A percentile compares a stretch with the other conserved stretches of the same genome.
These are phyloP conservation scores for Miscanthus lutarioriparius DNA, from an alignment of 176 grass and related monocot genomes.

Conservation along the genomic window DNA sequence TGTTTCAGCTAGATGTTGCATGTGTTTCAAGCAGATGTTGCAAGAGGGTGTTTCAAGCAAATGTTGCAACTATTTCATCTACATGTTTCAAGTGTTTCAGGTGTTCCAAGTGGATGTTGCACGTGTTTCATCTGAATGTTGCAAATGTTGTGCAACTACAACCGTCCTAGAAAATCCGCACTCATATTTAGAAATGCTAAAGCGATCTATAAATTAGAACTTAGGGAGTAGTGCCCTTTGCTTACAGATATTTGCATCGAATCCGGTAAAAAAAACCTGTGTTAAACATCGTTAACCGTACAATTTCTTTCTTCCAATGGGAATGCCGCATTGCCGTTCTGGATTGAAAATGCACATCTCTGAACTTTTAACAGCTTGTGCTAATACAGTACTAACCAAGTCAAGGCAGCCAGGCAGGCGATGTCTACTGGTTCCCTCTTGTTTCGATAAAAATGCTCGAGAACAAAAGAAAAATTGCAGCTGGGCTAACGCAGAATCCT, in stretches of 20 bases:
- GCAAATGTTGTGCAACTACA: no score
- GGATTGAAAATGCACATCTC: neutral
- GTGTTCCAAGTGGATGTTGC: no score
- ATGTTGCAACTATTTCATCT: no score
- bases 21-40: no score
- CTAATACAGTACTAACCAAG: neutral
- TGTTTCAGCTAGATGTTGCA: no score
- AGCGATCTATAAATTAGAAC: no score
- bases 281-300: neutral
- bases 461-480: neutral
- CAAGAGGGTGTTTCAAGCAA: no score
- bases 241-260: neutral
- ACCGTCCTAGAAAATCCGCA: no score
- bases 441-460: neutral
- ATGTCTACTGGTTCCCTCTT: neutral
- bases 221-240: no score
- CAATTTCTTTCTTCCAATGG: neutral
- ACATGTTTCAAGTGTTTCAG: no score
- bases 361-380: neutral
- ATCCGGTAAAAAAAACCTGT: neutral
- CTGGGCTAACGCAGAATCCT: conserved; percentile 4
- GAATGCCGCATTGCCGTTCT: neutral
- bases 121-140: no score
- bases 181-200: no score
- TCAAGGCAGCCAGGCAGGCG: neutral